phyloP scores from a whole-genome alignment of 2,329 filamentous ascomycete genomes.

The Botrytis tulipae region DNA sequence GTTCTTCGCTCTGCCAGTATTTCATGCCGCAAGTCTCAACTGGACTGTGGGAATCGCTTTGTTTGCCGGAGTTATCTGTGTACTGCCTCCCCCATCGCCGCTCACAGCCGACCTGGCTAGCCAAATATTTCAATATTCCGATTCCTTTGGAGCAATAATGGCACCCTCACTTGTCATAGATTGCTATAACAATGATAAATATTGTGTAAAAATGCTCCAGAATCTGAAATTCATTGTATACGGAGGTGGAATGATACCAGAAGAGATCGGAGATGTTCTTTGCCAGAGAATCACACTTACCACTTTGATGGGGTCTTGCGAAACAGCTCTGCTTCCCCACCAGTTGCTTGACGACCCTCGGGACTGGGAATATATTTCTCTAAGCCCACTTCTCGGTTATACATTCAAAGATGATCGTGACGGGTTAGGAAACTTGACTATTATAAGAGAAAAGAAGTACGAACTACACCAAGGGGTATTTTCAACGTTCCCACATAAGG shows the following conservation, averaged over 20 bases:
- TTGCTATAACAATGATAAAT: constrained; percentile 13
- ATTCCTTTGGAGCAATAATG: constrained; percentile 3
- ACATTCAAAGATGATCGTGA: neutral
- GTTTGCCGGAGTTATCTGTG: constrained; percentile 10
- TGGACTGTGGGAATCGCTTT: constrained; percentile 8
- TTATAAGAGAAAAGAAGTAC: neutral
- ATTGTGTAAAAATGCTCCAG: constrained; percentile 7
- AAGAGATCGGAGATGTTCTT: neutral
- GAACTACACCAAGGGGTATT: constrained; percentile 9
- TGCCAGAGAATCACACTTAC: constrained; percentile 10
- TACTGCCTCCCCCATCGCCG: constrained; percentile 1
- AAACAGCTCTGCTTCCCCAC: constrained; percentile 5
- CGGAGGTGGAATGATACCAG: constrained; percentile 6
- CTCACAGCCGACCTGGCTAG: constrained; percentile 10
- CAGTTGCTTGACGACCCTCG: constrained; percentile 9
- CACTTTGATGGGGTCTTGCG: constrained; percentile 17
- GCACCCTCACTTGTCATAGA: constrained; percentile 3
- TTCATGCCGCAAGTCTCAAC: constrained; percentile 16
- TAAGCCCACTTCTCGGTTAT: constrained; percentile 8
- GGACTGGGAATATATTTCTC: constrained; percentile 15
- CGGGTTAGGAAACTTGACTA: neutral
- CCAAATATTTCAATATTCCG: neutral
- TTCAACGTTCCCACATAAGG: neutral
- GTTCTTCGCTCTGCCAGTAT: constrained; percentile 8
- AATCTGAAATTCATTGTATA: constrained; percentile 10